Evolutionary conservation across 176 grass and related monocot species (phyloP), one percentile per base, ranked within the genome.

Genomic region (Elaeis guineensis): DNA sequence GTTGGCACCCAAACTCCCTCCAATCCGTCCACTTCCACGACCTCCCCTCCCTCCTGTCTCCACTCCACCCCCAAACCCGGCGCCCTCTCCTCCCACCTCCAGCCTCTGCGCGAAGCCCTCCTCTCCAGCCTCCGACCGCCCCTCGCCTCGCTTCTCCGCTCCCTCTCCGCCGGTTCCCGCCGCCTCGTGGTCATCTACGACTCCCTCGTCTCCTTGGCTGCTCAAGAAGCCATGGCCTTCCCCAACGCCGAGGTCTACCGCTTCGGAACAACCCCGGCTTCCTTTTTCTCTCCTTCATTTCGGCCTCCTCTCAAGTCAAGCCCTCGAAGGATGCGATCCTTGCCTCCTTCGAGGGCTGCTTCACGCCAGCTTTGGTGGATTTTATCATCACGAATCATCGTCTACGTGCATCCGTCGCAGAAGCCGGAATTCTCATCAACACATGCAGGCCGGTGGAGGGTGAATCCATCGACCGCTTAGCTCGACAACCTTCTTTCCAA

Each of bases 141-240:
- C 32, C 62, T 93, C 6, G 56, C 61, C 8, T 17, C 65, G 17
- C 77, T 93, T 21, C 75, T 87, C 1, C 35, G 0, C 0, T 69
- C 76, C 21, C 74, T 93, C 4, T 54, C 80, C 6, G 18, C 49
- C 5, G 9, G 55, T 0, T 73, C 63, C 18, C 71, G 69, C 22
- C 80, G 77, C 56, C 73, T 80, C 0, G 78, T 58, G 7, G 77
- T 93, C 55, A 57, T 93, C 26, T 72, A 86, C 65, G 89, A 93
- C 63, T 18, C 58, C 25, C 51, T 81, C 19, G 51, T 69, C 49
- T 76, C 77, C 8, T 84, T 93, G 80, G 89, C 74, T 2, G 80
- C 77, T 1, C 56, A 3, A 17, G 77, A 84, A 72, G 84, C 77
- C 0, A 66, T 70, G 25, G 48, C 66, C 8, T 4, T 93, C 0